Conservation (phyloP, 805 yeast species). For the Zygosaccharomyces gambellarensis region DNA sequence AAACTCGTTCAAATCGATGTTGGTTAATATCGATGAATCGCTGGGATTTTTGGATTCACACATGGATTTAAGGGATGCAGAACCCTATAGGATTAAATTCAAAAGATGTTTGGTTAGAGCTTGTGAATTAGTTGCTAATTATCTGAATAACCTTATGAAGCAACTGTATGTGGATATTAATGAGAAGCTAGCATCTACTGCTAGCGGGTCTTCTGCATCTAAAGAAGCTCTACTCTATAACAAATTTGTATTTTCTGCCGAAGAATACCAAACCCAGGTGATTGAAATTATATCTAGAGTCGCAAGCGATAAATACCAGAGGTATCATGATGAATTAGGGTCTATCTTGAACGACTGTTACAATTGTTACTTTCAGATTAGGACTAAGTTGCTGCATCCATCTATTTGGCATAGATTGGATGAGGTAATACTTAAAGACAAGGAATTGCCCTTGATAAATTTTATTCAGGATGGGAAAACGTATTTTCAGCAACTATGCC, state of each 20-base stretch:
- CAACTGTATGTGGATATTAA: slow-evolving; percentile 31
- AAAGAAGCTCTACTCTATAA: slow-evolving; percentile 62
- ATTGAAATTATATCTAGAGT: slow-evolving; percentile 36
- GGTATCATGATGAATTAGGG: slow-evolving; percentile 57
- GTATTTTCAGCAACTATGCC: slow-evolving; percentile 53
- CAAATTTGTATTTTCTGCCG: slow-evolving; percentile 50
- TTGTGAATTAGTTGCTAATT: slow-evolving; percentile 67
- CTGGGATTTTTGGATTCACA: slow-evolving; percentile 53
- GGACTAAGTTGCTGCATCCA: slow-evolving; percentile 47
- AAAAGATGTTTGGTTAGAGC: slow-evolving; percentile 82
- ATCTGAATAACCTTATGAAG: slow-evolving; percentile 43
- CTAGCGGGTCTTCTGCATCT: slow-evolving; percentile 37
- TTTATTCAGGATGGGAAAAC: slow-evolving; percentile 59
- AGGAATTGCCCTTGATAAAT: slow-evolving; percentile 43
- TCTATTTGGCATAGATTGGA: slow-evolving; percentile 39
- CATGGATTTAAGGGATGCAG: slow-evolving; percentile 63
- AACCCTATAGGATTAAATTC: slow-evolving; percentile 63
- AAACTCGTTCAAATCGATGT: slow-evolving; percentile 48
- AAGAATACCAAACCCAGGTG: slow-evolving; percentile 36
- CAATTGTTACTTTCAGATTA: slow-evolving; percentile 53
- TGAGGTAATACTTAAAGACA: slow-evolving; percentile 20
- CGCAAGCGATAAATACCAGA: slow-evolving; percentile 37
- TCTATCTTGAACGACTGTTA: slow-evolving; percentile 51
- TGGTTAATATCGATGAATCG: slow-evolving; percentile 61
- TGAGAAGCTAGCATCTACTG: slow-evolving; percentile 18